Evolutionary conservation across 179 eudicot genomes (phyloP).

Genomic region (Corrigiola litoralis): DNA sequence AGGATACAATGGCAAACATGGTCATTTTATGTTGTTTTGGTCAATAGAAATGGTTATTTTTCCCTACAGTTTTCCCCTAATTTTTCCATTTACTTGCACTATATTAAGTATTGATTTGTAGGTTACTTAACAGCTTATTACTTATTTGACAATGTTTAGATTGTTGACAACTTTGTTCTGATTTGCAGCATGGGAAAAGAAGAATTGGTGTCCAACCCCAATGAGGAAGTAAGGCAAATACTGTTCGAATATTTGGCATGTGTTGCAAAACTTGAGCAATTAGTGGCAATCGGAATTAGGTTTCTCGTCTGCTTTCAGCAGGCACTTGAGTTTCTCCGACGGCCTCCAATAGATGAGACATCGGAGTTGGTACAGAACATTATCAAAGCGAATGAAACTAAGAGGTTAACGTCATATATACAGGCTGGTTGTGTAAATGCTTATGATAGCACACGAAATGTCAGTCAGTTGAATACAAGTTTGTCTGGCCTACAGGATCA

Average conservation of each 20-base stretch:
- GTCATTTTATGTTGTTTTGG: too few species aligned
- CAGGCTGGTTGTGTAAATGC: constrained; percentile 42
- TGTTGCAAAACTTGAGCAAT: constrained; percentile 51
- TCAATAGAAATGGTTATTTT: too few species aligned
- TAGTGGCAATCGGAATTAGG: constrained; percentile 31
- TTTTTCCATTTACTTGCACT: too few species aligned
- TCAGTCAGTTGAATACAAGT: constrained; percentile 39
- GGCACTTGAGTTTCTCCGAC: constrained; percentile 43
- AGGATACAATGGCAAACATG: too few species aligned
- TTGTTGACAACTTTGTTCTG: background rate
- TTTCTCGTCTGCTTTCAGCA: constrained; percentile 47
- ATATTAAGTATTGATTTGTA: too few species aligned
- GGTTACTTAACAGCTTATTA: too few species aligned
- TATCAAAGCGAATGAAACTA: constrained; percentile 36
- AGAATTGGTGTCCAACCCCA: background rate
- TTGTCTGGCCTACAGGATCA: constrained; percentile 18
- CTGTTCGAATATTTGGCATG: constrained; percentile 42
- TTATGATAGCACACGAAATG: constrained; percentile 30
- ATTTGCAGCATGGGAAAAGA: constrained; percentile 32
- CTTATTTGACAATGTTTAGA: too few species aligned
- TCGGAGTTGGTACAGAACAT: constrained; percentile 42
- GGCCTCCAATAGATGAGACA: constrained; percentile 35
- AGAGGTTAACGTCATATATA: constrained; percentile 45
- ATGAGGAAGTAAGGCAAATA: constrained; percentile 24
- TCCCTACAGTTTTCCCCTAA: too few species aligned